Base-by-base conservation (phyloP, 371 early-diverging fungal species). In the Mycotypha africana region DNA sequence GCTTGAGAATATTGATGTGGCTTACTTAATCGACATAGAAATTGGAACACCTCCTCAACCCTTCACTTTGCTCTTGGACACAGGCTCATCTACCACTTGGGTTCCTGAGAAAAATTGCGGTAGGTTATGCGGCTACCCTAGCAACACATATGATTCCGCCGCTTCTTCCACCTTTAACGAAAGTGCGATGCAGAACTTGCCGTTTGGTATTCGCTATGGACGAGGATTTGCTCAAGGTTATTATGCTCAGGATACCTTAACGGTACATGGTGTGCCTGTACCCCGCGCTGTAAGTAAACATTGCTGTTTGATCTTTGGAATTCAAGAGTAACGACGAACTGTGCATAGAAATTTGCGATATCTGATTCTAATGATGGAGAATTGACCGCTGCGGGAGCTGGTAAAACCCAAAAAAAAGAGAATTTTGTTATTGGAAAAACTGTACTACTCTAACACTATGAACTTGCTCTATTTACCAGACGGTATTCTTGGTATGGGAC, bases 11-110 rank as follows among this genome's bases (percentile, higher is more conserved):
- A 40, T 58, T 15, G 62, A 62, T 42, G 33, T 62, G 15, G 62
- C 62, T 4, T 72, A 72, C 21, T 30, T 72, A n/a, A 61, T 72
- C 15, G 56, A 72, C 19, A 49, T 72, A 10, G 31, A 55, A 15
- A 49, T 72, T 42, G 71, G 70, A 60, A 57, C 65, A 3, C 73
- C 73, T 19, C 68, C 68, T 11, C 73, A 72, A 26, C 55, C 54
- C 1, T 72, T 72, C 42, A 63, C 66, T 2, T 17, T 72, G 25
- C 45, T 72, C 26, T 42, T 72, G 15, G 73, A 72, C 30, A 72
- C 73, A 36, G 65, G 73, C 0, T 72, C 73, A 0, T 72, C 73
- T 2, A 58, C 66, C 17, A 72, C 73, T 2, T 72, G 73, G 73
- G 64, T 72, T 0, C 69, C 73, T 16, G 30, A 51, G 2, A 20